phyloP scores from a whole-genome alignment of 306 rosid species.

The Cicer judaicum region DNA sequence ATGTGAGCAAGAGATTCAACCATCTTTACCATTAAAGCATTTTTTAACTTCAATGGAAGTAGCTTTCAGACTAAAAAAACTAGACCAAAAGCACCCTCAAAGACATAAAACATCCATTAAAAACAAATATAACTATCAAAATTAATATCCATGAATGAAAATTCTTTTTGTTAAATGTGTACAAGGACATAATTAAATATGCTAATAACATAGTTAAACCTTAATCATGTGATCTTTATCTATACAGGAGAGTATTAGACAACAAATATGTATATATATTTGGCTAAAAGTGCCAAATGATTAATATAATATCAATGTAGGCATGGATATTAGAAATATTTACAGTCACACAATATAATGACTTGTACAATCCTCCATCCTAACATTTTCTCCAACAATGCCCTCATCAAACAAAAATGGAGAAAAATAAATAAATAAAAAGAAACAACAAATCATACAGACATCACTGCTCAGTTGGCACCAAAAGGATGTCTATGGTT shows the following conservation, averaged over 20 bases:
- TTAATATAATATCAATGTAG: conserved; percentile 22
- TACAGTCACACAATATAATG: conserved; percentile 52
- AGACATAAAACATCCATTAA: too few relatives aligned
- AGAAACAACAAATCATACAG: conserved; percentile 33
- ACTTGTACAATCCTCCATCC: conserved; percentile 29
- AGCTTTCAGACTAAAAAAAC: too few relatives aligned
- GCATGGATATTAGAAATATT: conserved; percentile 49
- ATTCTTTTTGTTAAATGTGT: too few relatives aligned
- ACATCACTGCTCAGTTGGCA: conserved; percentile 35
- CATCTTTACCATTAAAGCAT: too few relatives aligned
- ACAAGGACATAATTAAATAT: too few relatives aligned
- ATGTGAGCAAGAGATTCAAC: too few relatives aligned
- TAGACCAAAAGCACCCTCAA: too few relatives aligned
- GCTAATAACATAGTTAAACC: too few relatives aligned
- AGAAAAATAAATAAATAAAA: background rate
- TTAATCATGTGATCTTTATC: background rate
- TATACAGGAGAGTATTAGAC: conserved; percentile 4
- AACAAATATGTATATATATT: background rate
- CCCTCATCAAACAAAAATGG: conserved; percentile 44
- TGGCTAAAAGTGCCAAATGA: background rate
- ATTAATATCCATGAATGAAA: too few relatives aligned
- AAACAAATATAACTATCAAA: too few relatives aligned
- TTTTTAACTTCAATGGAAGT: too few relatives aligned
- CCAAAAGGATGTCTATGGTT: background rate
- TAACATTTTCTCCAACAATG: conserved; percentile 31